Evolutionary conservation across 768 basidiomycete species (phyloP), one percentile per base, ranked within the genome.

Genomic region (Coprinopsis sp.): DNA sequence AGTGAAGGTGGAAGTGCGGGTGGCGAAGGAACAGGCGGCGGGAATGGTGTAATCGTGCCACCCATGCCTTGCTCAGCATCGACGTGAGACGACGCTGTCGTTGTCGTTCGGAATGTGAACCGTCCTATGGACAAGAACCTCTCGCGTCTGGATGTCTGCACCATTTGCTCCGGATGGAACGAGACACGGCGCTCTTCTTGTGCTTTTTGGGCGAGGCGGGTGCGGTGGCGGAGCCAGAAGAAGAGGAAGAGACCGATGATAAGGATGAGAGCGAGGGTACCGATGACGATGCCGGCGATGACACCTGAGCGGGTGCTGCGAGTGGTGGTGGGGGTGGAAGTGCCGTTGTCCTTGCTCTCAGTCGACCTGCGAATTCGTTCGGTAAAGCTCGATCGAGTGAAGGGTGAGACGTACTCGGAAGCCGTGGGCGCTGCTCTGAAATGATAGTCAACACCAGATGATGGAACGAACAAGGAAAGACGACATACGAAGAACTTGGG

Each of bases 111-210:
- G n/a, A n/a, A n/a, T n/a, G n/a, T n/a, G 41, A 43, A 23, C 25
- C 41, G 23, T 14, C 23, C 28, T 14, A 18, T 8, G 3, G 31
- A 44, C 24, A 16, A 7, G 19, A 39, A 44, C 5, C 44, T 33
- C 6, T 19, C 13, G 23, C 31, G 36, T 18, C 45, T 34, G n/a
- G 13, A 7, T n/a, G n/a, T n/a, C 27, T 37, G 45, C 3, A 46
- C 37, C 45, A 46, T 46, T 23, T 46, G 34, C 18, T 46, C 45
- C 7, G 34, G 34, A 28, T 46, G 27, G 18, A 46, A 46, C 19
- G 45, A 46, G 7, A 46, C 16, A 4, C 45, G 46, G 37, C 37
- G 21, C 1, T 22, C 21, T 14, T 37, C 29, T 6, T 7, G 14
- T 28, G 28, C 22, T 21, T 38, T 18, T 3, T 29, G 19, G 29